phyloP scores from a whole-genome alignment of 2,329 filamentous ascomycete genomes.

The Pezicula carpinea region DNA sequence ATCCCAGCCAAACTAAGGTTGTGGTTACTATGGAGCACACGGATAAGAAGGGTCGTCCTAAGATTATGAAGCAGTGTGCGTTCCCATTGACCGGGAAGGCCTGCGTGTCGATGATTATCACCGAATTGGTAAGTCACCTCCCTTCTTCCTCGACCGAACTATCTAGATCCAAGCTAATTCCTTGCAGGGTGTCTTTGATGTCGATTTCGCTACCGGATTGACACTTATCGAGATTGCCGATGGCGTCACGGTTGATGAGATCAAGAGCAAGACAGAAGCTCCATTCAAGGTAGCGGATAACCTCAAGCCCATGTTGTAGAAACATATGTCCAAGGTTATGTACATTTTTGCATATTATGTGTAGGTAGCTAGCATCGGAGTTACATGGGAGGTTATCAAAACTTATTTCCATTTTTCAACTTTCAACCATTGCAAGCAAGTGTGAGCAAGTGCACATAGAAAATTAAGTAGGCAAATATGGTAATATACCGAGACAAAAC shows the following conservation, averaged over 20 bases:
- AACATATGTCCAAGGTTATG: neutral
- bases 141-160: neutral
- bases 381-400: neutral
- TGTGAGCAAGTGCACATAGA: too few relatives aligned
- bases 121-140: conserved; percentile 60
- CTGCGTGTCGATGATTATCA: conserved; percentile 88
- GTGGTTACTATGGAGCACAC: conserved; percentile 96
- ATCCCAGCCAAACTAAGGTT: conserved; percentile 83
- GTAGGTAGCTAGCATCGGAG: neutral
- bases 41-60: conserved; percentile 89
- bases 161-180: neutral
- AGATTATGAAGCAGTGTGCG: conserved; percentile 92
- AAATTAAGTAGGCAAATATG: too few relatives aligned
- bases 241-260: conserved; percentile 83
- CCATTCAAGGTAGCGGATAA: conserved; percentile 78
- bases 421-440: too few relatives aligned
- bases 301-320: conserved; percentile 70
- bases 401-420: too few relatives aligned
- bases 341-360: neutral
- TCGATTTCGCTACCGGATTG: conserved; percentile 76
- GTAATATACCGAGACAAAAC: too few relatives aligned
- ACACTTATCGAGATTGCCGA: conserved; percentile 84
- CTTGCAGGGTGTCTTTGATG: conserved; percentile 58
- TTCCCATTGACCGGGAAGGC: conserved; percentile 88
- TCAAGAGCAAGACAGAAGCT: conserved; percentile 82